These are phyloP conservation scores for Fragosphaeria purpurea DNA, from an alignment of 2,329 filamentous ascomycete genomes.

Conservation along the genomic window DNA sequence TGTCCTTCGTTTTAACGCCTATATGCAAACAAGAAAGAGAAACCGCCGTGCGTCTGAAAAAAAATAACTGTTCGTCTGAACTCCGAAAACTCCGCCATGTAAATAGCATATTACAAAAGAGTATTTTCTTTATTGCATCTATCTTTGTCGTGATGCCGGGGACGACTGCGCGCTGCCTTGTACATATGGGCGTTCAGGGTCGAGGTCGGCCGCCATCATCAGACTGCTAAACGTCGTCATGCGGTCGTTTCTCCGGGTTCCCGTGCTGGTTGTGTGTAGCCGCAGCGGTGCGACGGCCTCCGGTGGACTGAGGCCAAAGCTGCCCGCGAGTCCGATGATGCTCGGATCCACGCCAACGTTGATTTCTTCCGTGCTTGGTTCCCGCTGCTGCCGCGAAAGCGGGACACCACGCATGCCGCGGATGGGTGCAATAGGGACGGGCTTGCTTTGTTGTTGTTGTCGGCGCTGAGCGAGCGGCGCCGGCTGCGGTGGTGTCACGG, in stretches of 20 bases:
- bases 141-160: constrained; percentile 4
- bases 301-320: neutral
- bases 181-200: constrained; percentile 32
- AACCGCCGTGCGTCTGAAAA: neutral
- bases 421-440: constrained; percentile 22
- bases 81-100: too few relatives aligned
- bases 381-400: constrained; percentile 13
- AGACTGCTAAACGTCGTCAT: constrained; percentile 44
- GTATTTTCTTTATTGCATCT: neutral
- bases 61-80: neutral
- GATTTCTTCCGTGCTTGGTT: constrained; percentile 39
- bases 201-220: constrained; percentile 38
- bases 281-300: neutral
- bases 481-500: constrained; percentile 16
- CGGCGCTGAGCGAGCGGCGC: neutral
- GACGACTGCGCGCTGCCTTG: constrained; percentile 16
- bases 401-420: constrained; percentile 27
- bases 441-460: neutral
- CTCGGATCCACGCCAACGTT: constrained; percentile 41
- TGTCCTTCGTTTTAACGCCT: too few relatives aligned
- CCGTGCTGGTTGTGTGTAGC: neutral
- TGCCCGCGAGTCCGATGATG: constrained; percentile 22
- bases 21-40: too few relatives aligned
- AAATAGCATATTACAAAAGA: too few relatives aligned
- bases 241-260: constrained; percentile 14